Evolutionary conservation across 805 yeast species (phyloP).

Genomic region (Saccharomycopsis fermentans): DNA sequence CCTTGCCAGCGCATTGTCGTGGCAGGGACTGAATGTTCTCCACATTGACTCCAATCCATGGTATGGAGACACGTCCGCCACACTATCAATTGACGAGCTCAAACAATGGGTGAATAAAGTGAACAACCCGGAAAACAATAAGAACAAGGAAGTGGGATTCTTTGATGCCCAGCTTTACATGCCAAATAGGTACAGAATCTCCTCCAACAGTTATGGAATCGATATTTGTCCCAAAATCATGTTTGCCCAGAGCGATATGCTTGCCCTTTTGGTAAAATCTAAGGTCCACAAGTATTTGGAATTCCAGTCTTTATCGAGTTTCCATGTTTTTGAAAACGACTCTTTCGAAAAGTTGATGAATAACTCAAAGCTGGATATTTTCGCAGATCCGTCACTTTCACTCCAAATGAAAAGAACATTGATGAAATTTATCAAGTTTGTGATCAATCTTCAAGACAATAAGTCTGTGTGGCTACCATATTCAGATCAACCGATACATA

Average conservation of each 20-base stretch:
- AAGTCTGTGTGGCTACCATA: constrained; percentile 48
- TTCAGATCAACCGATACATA: constrained; percentile 43
- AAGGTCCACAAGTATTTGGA: constrained; percentile 88
- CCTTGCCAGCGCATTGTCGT: constrained; percentile 85
- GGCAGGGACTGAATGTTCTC: constrained; percentile 96
- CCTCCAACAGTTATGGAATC: constrained; percentile 70
- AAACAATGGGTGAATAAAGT: constrained; percentile 60
- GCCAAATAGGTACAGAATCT: constrained; percentile 41
- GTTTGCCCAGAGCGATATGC: constrained; percentile 83
- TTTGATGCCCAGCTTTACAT: constrained; percentile 72
- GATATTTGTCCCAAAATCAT: constrained; percentile 81
- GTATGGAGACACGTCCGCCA: constrained; percentile 85
- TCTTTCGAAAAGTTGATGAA: constrained; percentile 69
- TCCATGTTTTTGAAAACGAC: constrained; percentile 93
- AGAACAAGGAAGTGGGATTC: constrained; percentile 26
- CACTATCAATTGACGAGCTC: constrained; percentile 78
- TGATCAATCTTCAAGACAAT: constrained; percentile 56
- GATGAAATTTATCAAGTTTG: constrained; percentile 89
- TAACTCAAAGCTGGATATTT: constrained; percentile 84
- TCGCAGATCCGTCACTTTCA: constrained; percentile 74
- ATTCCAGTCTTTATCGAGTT: constrained; percentile 77
- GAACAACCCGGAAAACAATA: constrained; percentile 23
- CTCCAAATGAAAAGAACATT: constrained; percentile 68
- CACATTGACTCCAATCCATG: constrained; percentile 79
- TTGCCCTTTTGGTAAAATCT: constrained; percentile 67